Evolutionary conservation across 164 flowering plant genomes (phyloP), one percentile per base, ranked within the genome.

Genomic region (Buxus sempervirens): DNA sequence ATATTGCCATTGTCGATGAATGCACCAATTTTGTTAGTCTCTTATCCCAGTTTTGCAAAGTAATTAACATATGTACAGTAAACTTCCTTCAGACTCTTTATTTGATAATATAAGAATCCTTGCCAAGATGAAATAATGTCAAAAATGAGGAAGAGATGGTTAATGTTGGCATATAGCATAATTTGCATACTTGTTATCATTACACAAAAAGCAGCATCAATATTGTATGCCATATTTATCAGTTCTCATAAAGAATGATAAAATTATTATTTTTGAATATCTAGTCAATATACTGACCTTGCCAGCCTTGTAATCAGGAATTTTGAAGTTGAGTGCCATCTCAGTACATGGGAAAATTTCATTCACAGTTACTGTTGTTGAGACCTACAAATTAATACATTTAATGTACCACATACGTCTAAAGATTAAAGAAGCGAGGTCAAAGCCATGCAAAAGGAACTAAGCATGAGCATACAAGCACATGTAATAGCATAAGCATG

Each of bases 261-360:
- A 41, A 12, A 5, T 41, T 55, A 18, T 0, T 19, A 18, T 55
- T 55, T 1, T 32, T 32, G 38, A 32, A 32, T 3, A 32, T 32
- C n/a, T n/a, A n/a, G 7, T 32, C 20, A 58, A 15, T 36, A 28
- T 20, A 82, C 84, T 73, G 13, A 91, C 97, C 91, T 87, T 89
- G 76, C 91, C 87, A 60, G 93, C 86, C 67, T 84, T 91, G 72
- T 88, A 86, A 76, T 91, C 95, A 63, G 97, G 93, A 61, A 88
- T 78, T 74, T 72, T 82, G 79, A 88, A 88, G 83, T 87, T 86
- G 32, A 81, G 54, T 26, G 79, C 80, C 54, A 81, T 77, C 77
- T 79, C 86, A 24, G 81, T 75, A 55, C 76, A 54, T 0, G 83
- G 85, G 63, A 83, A 59, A 63, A 82, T 28, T 70, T 89, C 85